Percentiles rank a stretch among this genome's conserved stretches.
Evolutionary conservation across 1,139 yeast genomes (phyloP).

Genomic region (Magnusiomyces suaveolens): DNA sequence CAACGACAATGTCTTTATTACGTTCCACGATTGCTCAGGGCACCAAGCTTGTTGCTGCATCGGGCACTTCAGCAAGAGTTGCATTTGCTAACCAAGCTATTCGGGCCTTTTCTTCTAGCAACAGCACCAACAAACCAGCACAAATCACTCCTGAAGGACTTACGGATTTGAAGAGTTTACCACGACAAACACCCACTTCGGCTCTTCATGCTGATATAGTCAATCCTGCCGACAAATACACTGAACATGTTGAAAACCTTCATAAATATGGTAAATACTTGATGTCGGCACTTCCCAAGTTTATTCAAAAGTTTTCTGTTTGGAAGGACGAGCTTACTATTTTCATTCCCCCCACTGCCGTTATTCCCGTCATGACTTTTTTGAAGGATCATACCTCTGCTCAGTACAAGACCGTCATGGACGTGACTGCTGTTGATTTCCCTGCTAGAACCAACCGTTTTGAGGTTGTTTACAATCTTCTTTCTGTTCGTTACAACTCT

Average conservation of each 20-base stretch:
- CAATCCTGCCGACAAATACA: slow-evolving; percentile 71
- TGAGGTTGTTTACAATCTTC: slow-evolving; percentile 75
- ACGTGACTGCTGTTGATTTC: slow-evolving; percentile 79
- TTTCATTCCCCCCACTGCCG: slow-evolving; percentile 66
- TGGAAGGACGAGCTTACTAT: slow-evolving; percentile 85
- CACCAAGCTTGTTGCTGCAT: not conserved
- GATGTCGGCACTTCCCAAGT: slow-evolving; percentile 73
- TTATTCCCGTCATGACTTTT: slow-evolving; percentile 60
- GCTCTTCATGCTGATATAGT: slow-evolving; percentile 48
- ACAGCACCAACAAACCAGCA: slow-evolving; percentile 13
- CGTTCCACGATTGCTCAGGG: slow-evolving; percentile 3
- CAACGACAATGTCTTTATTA: not conserved
- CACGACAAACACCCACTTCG: slow-evolving; percentile 31
- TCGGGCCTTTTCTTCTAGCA: slow-evolving; percentile 9
- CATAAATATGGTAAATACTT: slow-evolving; percentile 78
- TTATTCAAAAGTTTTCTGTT: slow-evolving; percentile 71
- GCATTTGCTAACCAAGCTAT: not conserved
- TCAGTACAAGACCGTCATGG: slow-evolving; percentile 70
- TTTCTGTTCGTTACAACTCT: slow-evolving; percentile 75
- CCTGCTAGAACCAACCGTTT: slow-evolving; percentile 78
- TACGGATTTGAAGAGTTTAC: slow-evolving; percentile 25
- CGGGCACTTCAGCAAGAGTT: not conserved
- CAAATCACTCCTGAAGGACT: slow-evolving; percentile 30
- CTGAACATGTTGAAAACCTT: slow-evolving; percentile 58
- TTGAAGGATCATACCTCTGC: slow-evolving; percentile 71